Evolutionary conservation across 2,329 filamentous ascomycete genomes (phyloP).

Genomic region (Stromatinia cepivora): DNA sequence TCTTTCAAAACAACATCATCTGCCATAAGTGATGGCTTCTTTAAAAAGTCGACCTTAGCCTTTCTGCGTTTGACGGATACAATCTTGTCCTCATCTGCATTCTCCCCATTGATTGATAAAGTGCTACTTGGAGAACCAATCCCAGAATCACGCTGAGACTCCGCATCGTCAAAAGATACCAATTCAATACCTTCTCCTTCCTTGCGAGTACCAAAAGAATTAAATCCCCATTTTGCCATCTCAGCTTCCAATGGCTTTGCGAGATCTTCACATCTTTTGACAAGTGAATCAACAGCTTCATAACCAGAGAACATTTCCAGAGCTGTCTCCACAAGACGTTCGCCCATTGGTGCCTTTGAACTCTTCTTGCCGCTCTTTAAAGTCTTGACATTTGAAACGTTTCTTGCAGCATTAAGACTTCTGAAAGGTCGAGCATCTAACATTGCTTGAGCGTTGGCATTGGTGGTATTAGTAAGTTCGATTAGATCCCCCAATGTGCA

Average conservation of each 20-base stretch:
- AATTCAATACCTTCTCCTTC: conserved; percentile 57
- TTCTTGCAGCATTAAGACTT: conserved; percentile 63
- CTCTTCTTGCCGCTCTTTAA: conserved; percentile 53
- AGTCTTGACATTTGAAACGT: conserved; percentile 55
- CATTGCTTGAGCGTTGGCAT: conserved; percentile 67
- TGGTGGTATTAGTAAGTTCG: conserved; percentile 75
- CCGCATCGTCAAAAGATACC: conserved; percentile 47
- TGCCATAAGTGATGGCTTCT: conserved; percentile 74
- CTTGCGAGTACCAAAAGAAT: conserved; percentile 60
- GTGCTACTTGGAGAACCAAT: conserved; percentile 60
- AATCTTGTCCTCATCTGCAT: conserved; percentile 48
- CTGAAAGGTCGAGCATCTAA: conserved; percentile 74
- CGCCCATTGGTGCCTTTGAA: conserved; percentile 55
- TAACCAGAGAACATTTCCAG: conserved; percentile 76
- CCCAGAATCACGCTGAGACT: conserved; percentile 59
- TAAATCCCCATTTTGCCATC: conserved; percentile 68
- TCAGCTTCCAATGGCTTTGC: conserved; percentile 65
- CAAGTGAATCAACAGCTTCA: conserved; percentile 78
- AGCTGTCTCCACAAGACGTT: conserved; percentile 66
- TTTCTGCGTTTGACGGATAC: conserved; percentile 32
- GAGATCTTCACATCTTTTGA: conserved; percentile 71
- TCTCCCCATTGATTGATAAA: conserved; percentile 42
- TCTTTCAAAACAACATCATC: conserved; percentile 79
- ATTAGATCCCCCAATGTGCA: conserved; percentile 74
- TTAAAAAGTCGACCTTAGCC: conserved; percentile 37